These are phyloP conservation scores for Coniella lustricola DNA, from an alignment of 2,329 filamentous ascomycete genomes.

Conservation along the genomic window DNA sequence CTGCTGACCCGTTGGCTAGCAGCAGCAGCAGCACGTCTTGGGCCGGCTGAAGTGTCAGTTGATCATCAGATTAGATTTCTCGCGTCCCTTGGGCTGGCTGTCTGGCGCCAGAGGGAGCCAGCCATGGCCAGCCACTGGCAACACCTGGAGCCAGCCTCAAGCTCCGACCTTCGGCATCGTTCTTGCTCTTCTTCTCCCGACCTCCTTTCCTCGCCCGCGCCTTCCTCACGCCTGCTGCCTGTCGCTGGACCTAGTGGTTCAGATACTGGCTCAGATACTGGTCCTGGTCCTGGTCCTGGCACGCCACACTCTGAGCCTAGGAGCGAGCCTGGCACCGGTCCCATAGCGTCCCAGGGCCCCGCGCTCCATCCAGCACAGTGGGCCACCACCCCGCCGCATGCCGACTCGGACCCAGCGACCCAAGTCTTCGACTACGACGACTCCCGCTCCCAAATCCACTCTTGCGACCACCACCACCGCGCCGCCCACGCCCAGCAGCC, in stretches of 20 bases:
- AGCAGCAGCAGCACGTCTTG: no score
- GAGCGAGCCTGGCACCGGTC: not conserved
- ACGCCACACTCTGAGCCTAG: no score
- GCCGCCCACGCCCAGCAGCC: not conserved
- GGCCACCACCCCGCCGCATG: conserved; percentile 9
- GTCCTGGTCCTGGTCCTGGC: not conserved
- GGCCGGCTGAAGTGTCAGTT: no score
- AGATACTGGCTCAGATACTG: no score
- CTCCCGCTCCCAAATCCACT: not conserved
- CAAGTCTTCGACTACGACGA: conserved; percentile 1
- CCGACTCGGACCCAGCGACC: conserved; percentile 7
- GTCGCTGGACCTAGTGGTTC: no score
- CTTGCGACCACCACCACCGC: not conserved
- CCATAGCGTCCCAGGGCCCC: conserved; percentile 7
- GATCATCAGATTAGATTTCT: no score
- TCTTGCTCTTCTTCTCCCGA: no score
- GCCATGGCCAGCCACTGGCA: no score
- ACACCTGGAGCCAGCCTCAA: not conserved
- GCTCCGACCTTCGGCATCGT: conserved; percentile 8
- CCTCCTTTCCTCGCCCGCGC: not conserved
- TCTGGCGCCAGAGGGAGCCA: no score
- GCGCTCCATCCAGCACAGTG: conserved; percentile 12
- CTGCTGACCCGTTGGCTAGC: no score
- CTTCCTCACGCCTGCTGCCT: conserved; percentile 13
- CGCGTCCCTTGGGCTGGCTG: no score